A percentile compares a stretch with the other conserved stretches of the same genome.
These are phyloP conservation scores for Polyporus tsugae DNA, from an alignment of 1,284 basidiomycete genomes.

Conservation along the genomic window DNA sequence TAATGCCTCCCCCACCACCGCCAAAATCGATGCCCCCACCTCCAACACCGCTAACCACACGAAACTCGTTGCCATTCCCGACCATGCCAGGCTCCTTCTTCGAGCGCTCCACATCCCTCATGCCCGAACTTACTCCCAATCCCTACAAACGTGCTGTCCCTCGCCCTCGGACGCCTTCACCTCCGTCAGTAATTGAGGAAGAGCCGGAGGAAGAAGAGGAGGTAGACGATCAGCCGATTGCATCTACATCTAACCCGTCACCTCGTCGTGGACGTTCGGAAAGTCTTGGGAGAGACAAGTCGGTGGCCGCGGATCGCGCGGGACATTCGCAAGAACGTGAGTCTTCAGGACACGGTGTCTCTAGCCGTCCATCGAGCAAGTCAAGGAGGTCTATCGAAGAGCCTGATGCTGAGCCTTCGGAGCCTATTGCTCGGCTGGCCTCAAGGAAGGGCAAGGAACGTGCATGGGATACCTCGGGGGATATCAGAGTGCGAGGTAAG, in stretches of 20 bases:
- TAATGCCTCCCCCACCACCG: conserved; percentile 29
- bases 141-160: conserved; percentile 20
- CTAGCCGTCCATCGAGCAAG: conserved; percentile 6
- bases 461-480: conserved; percentile 52
- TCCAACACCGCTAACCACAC: conserved; percentile 37
- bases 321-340: conserved; percentile 9
- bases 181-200: conserved; percentile 13
- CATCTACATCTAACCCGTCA: not conserved
- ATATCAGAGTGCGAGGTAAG: conserved; percentile 61
- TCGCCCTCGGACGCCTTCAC: conserved; percentile 28
- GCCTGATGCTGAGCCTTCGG: conserved; percentile 2
- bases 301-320: not conserved
- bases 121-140: conserved; percentile 49
- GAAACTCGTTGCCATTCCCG: conserved; percentile 44
- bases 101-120: conserved; percentile 71
- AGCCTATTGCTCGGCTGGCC: conserved; percentile 19
- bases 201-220: conserved; percentile 3
- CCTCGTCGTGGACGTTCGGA: conserved; percentile 17
- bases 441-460: conserved; percentile 61
- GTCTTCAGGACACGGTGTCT: conserved; percentile 8
- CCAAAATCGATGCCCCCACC: conserved; percentile 12
- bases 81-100: conserved; percentile 85
- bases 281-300: not conserved
- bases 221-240: not conserved
- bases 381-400: conserved; percentile 18